Conservation (phyloP, 495 filamentous ascomycete genomes). For the Xylaria intraflava region DNA sequence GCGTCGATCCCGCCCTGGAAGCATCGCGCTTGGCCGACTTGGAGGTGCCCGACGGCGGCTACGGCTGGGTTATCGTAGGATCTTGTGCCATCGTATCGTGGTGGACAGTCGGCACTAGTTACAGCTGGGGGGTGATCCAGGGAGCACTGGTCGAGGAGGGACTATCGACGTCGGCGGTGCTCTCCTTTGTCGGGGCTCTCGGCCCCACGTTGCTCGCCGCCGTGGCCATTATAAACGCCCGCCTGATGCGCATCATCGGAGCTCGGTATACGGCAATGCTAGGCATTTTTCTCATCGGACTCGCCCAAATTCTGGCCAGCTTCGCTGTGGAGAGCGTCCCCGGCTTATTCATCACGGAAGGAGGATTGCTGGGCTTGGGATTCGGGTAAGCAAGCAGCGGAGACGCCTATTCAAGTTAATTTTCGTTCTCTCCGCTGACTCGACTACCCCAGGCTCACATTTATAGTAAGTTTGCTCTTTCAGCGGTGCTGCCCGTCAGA, state of each 20-base stretch:
- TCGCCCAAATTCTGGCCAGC: conserved; percentile 44
- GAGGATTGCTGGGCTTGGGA: conserved; percentile 49
- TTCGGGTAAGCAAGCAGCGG: conserved; percentile 28
- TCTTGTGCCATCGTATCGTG: conserved; percentile 47
- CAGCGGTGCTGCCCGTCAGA: background rate
- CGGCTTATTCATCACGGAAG: conserved; percentile 50
- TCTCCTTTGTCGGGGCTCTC: conserved; percentile 53
- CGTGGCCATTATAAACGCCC: conserved; percentile 43
- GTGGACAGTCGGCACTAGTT: conserved; percentile 48
- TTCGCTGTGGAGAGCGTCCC: conserved; percentile 43
- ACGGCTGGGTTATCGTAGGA: conserved; percentile 52
- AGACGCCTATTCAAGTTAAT: background rate
- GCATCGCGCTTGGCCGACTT: conserved; percentile 44
- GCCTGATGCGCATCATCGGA: conserved; percentile 45
- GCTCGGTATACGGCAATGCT: conserved; percentile 37
- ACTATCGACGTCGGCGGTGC: conserved; percentile 40
- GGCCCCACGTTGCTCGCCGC: conserved; percentile 42
- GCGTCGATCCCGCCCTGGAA: conserved; percentile 40
- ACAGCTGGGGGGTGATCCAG: conserved; percentile 55
- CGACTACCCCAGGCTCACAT: background rate
- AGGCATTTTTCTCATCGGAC: conserved; percentile 41
- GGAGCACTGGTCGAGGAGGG: conserved; percentile 43
- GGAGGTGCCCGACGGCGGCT: conserved; percentile 51
- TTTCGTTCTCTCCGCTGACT: background rate
- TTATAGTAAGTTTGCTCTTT: conserved; percentile 5